Percentiles rank a stretch among this genome's conserved stretches.
phyloP scores from a whole-genome alignment of 116 monocot genomes.

The Dioscorea cayenensis region DNA sequence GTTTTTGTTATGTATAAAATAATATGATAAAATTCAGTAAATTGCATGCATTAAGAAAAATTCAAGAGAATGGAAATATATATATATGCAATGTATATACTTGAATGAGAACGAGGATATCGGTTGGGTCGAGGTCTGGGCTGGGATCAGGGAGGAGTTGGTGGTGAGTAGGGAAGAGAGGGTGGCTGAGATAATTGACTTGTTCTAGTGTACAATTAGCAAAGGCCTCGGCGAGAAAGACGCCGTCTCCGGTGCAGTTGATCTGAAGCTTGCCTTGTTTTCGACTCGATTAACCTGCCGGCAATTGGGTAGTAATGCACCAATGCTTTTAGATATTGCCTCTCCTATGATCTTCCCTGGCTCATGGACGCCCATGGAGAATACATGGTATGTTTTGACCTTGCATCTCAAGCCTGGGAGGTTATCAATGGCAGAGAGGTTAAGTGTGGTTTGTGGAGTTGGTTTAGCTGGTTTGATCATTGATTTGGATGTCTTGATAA shows the following conservation, averaged over 20 bases:
- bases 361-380: neutral
- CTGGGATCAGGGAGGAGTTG: constrained; percentile 11
- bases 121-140: neutral
- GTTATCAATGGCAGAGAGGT: constrained; percentile 27
- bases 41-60: too few relatives aligned
- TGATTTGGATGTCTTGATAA: constrained; percentile 1
- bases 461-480: constrained; percentile 9
- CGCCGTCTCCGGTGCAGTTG: constrained; percentile 25
- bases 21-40: too few relatives aligned
- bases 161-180: neutral
- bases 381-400: constrained; percentile 24
- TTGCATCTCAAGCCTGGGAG: constrained; percentile 21
- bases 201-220: constrained; percentile 1
- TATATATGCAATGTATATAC: neutral
- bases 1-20: neutral
- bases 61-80: neutral
- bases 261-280: constrained; percentile 16
- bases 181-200: constrained; percentile 9
- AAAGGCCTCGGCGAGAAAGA: constrained; percentile 9
- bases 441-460: constrained; percentile 15
- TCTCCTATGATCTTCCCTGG: constrained; percentile 14
- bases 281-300: constrained; percentile 8
- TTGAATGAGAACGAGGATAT: constrained; percentile 1
- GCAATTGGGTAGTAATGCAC: constrained; percentile 27
- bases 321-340: constrained; percentile 14